Evolutionary conservation across 257 asterid genomes (phyloP).

Genomic region (Solanum clarkiae): DNA sequence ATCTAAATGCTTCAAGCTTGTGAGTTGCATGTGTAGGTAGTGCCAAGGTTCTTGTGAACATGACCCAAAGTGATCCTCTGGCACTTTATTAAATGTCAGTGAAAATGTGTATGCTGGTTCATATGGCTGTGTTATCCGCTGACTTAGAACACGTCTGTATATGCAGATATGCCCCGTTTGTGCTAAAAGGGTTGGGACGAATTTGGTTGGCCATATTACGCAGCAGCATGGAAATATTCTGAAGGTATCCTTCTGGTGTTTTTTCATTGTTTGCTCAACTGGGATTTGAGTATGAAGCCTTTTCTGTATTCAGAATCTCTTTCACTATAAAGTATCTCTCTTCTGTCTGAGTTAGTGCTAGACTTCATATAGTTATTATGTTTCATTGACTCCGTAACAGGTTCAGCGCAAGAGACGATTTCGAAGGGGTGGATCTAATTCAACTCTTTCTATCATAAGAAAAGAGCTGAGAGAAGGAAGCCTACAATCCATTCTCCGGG

Average conservation of each 20-base stretch:
- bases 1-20: not conserved
- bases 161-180: not conserved
- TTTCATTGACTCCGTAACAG: conserved; percentile 41
- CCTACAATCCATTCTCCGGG: conserved; percentile 45
- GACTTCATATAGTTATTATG: not conserved
- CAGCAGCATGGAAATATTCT: not conserved
- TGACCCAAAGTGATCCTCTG: not conserved
- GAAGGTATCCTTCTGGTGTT: not conserved
- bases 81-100: not conserved
- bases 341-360: not conserved
- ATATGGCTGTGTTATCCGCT: not conserved
- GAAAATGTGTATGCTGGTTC: not conserved
- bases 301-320: not conserved
- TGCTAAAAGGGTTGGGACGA: not conserved
- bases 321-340: not conserved
- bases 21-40: not conserved
- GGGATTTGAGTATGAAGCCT: not conserved
- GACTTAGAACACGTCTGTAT: not conserved
- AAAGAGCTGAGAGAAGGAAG: conserved; percentile 66
- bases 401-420: conserved; percentile 68
- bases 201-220: not conserved
- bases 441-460: conserved; percentile 36
- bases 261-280: not conserved
- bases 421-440: conserved; percentile 39
- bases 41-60: not conserved